Conservation (phyloP, 1,284 basidiomycete species). For the Hemileia vastatrix region DNA sequence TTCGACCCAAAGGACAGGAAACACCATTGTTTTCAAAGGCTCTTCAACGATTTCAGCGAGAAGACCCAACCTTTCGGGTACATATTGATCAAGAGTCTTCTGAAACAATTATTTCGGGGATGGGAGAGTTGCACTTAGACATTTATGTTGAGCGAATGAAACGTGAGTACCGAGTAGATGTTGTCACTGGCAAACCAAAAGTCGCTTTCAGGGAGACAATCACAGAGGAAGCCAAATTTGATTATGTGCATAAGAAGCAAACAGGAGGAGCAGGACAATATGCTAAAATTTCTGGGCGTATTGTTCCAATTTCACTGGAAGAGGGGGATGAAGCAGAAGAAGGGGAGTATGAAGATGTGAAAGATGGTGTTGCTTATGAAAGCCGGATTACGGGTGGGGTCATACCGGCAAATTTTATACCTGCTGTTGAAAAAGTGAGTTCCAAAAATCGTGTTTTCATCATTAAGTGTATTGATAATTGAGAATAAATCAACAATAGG, state of each 20-base stretch:
- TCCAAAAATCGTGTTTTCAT: neutral
- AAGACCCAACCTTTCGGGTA: constrained; percentile 97
- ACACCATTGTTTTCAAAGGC: constrained; percentile 93
- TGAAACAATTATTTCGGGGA: constrained; percentile 99
- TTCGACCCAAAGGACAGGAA: constrained; percentile 85
- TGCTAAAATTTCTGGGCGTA: constrained; percentile 78
- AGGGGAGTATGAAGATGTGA: constrained; percentile 58
- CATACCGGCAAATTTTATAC: constrained; percentile 83
- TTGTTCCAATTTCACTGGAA: constrained; percentile 81
- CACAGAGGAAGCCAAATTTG: constrained; percentile 68
- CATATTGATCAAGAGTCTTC: constrained; percentile 89
- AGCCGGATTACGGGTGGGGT: constrained; percentile 84
- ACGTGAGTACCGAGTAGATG: constrained; percentile 91
- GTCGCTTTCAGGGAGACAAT: constrained; percentile 97
- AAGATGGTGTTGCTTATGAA: constrained; percentile 71
- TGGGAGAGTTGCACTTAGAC: constrained; percentile 98
- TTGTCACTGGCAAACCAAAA: constrained; percentile 86
- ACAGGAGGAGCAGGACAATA: constrained; percentile 95
- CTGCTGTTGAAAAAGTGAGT: constrained; percentile 66
- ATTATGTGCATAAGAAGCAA: constrained; percentile 97
- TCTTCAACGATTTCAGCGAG: constrained; percentile 95
- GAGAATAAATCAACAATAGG: constrained; percentile 52
- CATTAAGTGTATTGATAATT: neutral
- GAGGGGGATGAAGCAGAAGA: constrained; percentile 36
- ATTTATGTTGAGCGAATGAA: constrained; percentile 99